Percentiles rank a stretch among this genome's conserved stretches.
phyloP scores from a whole-genome alignment of 352 stramenopile species.

The Globisporangium splendens region DNA sequence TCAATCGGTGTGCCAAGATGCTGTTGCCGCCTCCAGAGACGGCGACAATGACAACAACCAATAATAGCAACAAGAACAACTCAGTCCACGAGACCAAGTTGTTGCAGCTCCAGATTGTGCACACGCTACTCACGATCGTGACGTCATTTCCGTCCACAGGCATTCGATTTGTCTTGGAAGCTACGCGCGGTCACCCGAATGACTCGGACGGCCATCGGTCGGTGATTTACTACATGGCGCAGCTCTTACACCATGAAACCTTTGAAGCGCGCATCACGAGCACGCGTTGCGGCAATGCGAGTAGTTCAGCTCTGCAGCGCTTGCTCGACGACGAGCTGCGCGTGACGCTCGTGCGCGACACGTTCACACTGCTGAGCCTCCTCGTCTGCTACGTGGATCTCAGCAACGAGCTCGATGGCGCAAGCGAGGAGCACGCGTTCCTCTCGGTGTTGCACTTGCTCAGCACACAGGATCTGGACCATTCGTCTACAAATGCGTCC shows the following conservation, averaged over 20 bases:
- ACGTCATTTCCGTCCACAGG: slow-evolving; percentile 55
- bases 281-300: slow-evolving; percentile 6
- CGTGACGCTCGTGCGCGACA: slow-evolving; percentile 42
- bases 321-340: slow-evolving; percentile 27
- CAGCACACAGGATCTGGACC: slow-evolving; percentile 28
- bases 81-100: slow-evolving; percentile 15
- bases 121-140: slow-evolving; percentile 50
- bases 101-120: slow-evolving; percentile 59
- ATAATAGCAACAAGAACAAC: background rate
- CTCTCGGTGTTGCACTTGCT: slow-evolving; percentile 50
- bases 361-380: slow-evolving; percentile 54
- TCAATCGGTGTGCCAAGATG: slow-evolving; percentile 72
- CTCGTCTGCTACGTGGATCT: slow-evolving; percentile 73
- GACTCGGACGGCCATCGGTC: slow-evolving; percentile 54
- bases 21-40: slow-evolving; percentile 19
- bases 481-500: slow-evolving; percentile 30
- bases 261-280: slow-evolving; percentile 41
- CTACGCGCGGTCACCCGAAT: slow-evolving; percentile 41
- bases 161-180: slow-evolving; percentile 68
- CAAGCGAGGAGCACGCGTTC: slow-evolving; percentile 56
- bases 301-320: background rate
- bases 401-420: slow-evolving; percentile 37
- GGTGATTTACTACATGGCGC: slow-evolving; percentile 57
- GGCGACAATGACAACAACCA: background rate
- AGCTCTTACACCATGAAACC: slow-evolving; percentile 60